Conservation (phyloP, 1,139 yeast genomes). For the Geotrichum reessii region DNA sequence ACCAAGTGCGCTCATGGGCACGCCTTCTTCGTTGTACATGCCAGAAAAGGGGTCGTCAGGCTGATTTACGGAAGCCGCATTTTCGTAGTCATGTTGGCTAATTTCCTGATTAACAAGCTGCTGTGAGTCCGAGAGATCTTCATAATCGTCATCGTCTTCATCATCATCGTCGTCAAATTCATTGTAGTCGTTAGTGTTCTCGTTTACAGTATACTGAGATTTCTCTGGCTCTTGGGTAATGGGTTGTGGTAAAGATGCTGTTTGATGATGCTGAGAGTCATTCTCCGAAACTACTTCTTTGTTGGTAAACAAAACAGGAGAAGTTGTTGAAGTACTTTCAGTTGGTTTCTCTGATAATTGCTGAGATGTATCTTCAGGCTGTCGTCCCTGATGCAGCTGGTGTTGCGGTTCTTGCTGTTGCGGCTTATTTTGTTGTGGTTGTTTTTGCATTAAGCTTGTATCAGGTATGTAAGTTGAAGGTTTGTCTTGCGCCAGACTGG, state of each 20-base stretch:
- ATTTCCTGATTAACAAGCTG: constrained; percentile 4
- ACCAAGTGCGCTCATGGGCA: constrained; percentile 12
- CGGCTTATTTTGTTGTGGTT: neutral
- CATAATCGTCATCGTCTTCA: constrained; percentile 10
- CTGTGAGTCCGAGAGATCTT: neutral
- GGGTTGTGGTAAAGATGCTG: neutral
- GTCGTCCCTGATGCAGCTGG: neutral
- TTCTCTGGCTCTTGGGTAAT: neutral
- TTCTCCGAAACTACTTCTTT: neutral
- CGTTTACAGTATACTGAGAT: neutral
- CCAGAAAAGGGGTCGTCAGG: constrained; percentile 2
- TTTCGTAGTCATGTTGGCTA: constrained; percentile 12
- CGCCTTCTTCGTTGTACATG: constrained; percentile 12
- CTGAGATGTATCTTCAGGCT: neutral
- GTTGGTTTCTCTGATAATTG: neutral
- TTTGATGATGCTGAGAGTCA: neutral
- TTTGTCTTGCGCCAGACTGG: neutral
- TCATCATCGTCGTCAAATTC: constrained; percentile 12
- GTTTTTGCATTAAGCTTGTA: neutral
- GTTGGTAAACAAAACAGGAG: neutral
- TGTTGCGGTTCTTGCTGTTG: neutral
- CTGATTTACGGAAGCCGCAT: neutral
- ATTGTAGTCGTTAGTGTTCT: constrained; percentile 5
- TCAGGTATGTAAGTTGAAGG: neutral
- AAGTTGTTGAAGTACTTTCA: neutral